These are phyloP conservation scores for Sporothrix sp. DNA, from an alignment of 2,329 filamentous ascomycete genomes.

Conservation along the genomic window DNA sequence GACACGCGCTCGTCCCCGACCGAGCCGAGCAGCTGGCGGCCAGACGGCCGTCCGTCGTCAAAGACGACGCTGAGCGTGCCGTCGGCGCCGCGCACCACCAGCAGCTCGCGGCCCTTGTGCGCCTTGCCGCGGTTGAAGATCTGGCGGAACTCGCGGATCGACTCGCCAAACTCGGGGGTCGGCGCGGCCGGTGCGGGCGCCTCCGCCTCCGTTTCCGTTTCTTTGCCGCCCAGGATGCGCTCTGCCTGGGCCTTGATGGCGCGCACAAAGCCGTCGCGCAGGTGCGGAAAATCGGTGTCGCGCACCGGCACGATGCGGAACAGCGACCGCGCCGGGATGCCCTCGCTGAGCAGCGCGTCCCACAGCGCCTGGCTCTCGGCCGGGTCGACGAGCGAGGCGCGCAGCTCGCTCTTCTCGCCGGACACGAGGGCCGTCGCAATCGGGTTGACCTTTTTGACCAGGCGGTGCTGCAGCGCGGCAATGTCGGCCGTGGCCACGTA, in stretches of 20 bases:
- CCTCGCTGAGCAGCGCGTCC: conserved; percentile 56
- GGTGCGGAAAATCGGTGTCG: conserved; percentile 87
- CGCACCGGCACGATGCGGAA: conserved; percentile 83
- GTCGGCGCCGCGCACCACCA: conserved; percentile 56
- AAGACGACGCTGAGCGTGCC: conserved; percentile 62
- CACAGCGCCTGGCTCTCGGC: conserved; percentile 62
- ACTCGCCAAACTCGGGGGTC: conserved; percentile 51
- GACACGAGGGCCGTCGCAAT: conserved; percentile 75
- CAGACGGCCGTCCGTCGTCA: conserved; percentile 40
- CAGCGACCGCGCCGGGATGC: conserved; percentile 58
- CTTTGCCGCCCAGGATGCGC: conserved; percentile 8
- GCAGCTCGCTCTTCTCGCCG: conserved; percentile 67
- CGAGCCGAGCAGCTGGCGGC: conserved; percentile 52
- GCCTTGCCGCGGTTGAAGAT: conserved; percentile 76
- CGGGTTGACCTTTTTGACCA: conserved; percentile 67
- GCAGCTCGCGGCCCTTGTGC: conserved; percentile 67
- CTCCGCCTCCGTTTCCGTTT: conserved; percentile 27
- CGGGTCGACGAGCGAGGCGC: conserved; percentile 58
- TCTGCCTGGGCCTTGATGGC: conserved; percentile 67
- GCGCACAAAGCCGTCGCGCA: conserved; percentile 84
- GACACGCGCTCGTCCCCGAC: conserved; percentile 73
- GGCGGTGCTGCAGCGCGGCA: conserved; percentile 63
- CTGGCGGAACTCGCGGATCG: conserved; percentile 67
- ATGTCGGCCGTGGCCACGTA: conserved; percentile 84
- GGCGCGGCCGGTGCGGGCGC: conserved; percentile 21